Percentiles rank a stretch among this genome's conserved stretches.
phyloP scores from a whole-genome alignment of 2,329 filamentous ascomycete genomes.

The Colletotrichum australisinense region DNA sequence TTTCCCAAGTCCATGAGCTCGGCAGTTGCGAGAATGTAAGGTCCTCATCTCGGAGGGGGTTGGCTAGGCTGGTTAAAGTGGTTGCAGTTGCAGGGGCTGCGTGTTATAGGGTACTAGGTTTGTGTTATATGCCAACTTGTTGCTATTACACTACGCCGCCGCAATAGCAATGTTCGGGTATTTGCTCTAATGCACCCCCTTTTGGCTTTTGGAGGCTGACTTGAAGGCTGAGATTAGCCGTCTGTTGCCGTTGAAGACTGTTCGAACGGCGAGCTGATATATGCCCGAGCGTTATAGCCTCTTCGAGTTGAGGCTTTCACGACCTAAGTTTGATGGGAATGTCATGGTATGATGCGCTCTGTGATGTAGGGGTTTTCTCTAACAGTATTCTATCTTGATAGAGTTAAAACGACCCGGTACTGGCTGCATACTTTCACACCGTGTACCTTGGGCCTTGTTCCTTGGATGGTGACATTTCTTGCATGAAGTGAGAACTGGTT shows the following conservation, averaged over 20 bases:
- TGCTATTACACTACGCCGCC: neutral
- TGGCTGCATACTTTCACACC: neutral
- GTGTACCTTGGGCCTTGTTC: no score
- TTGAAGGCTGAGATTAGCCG: neutral
- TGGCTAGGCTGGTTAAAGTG: neutral
- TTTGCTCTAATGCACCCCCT: neutral
- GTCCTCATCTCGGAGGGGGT: neutral
- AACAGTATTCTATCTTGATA: neutral
- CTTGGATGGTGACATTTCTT: no score
- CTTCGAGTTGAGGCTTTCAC: neutral
- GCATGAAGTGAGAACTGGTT: no score
- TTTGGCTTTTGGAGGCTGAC: neutral
- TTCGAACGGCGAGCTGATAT: neutral
- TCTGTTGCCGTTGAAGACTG: neutral
- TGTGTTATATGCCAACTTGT: neutral
- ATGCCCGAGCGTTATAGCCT: neutral
- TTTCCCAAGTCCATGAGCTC: neutral
- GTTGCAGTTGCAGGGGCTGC: neutral
- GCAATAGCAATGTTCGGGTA: neutral
- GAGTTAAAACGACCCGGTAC: neutral
- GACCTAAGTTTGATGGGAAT: neutral
- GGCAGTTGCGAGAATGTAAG: neutral
- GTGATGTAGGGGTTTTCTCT: neutral
- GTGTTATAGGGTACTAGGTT: neutral
- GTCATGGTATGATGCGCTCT: neutral